Evolutionary conservation across 2,329 filamentous ascomycete genomes (phyloP), one percentile per base, ranked within the genome.

Genomic region (Verticillium zaregamsianum): DNA sequence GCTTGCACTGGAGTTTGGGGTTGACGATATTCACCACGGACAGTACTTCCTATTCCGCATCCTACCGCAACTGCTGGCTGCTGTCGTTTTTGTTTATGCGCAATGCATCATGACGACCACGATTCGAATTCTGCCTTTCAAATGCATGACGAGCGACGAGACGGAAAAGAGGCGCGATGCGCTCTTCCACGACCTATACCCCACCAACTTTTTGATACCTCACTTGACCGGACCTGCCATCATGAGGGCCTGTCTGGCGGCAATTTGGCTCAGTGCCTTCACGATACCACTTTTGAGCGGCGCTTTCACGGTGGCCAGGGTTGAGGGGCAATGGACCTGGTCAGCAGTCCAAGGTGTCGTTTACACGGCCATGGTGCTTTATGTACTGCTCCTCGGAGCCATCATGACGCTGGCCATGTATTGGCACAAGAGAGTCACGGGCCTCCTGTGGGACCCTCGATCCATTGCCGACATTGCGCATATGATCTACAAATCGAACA

Each of bases 21-120:
- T 79, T 37, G 82, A 82, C 55, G 80, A 77, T 33, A 89, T 92
- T 62, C 90, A 90, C 64, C 89, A 89, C 58, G 82, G 82, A 9
- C 83, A 88, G 66, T 97, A 96, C 75, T 97, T 97, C 72, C 75
- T 96, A 56, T 95, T 96, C 73, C 86, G 92, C 64, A 91, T 96
- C 66, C 77, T 97, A 1, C 93, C 94, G 2, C 92, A 93, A 61
- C 78, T 96, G 0, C 71, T 96, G 15, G 91, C 88, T 0, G 86
- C 87, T 23, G 66, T 89, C 14, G 77, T 96, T 39, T 80, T 95
- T 55, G 73, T 97, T 7, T 96, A 91, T 80, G 83, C 91, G 1
- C 89, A 96, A 68, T 85, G 88, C 66, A 80, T 97, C 45, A 84
- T 92, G 67, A 82, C 84, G 1, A 86, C 93, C 3, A 83, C 93